A percentile compares a stretch with the other conserved stretches of the same genome.
phyloP scores from a whole-genome alignment of 1,284 basidiomycete species.

The Schizophyllum commune region DNA sequence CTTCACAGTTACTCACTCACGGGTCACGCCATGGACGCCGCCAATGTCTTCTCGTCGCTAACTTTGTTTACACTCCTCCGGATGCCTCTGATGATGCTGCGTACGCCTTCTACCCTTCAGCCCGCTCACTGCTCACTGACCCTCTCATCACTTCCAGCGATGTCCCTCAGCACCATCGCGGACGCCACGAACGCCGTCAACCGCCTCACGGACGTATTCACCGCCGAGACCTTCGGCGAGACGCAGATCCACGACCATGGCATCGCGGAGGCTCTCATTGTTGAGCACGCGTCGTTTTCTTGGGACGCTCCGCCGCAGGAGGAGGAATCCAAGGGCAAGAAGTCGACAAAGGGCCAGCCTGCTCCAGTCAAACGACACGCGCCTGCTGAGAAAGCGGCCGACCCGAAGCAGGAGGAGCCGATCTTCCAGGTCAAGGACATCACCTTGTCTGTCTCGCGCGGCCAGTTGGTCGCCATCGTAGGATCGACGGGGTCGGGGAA shows the following conservation, averaged over 20 bases:
- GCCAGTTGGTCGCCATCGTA: conserved; percentile 77
- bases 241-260: conserved; percentile 41
- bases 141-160: conserved; percentile 33
- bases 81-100: conserved; percentile 61
- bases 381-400: neutral
- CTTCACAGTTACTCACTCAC: conserved; percentile 48
- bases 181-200: conserved; percentile 71
- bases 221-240: conserved; percentile 67
- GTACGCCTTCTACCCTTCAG: no score
- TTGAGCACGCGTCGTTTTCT: conserved; percentile 67
- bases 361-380: neutral
- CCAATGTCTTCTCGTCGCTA: conserved; percentile 75
- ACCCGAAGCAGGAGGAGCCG: conserved; percentile 34
- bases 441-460: conserved; percentile 58
- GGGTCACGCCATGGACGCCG: conserved; percentile 62
- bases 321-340: conserved; percentile 11
- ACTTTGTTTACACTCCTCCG: conserved; percentile 76
- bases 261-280: conserved; percentile 54
- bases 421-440: conserved; percentile 58
- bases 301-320: conserved; percentile 32
- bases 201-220: conserved; percentile 63
- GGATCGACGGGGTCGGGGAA: conserved; percentile 61
- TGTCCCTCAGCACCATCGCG: conserved; percentile 72
- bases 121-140: conserved; percentile 36
- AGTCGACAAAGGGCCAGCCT: neutral